Conservation (phyloP, 495 filamentous ascomycete species). For the Emericellopsis terricola region DNA sequence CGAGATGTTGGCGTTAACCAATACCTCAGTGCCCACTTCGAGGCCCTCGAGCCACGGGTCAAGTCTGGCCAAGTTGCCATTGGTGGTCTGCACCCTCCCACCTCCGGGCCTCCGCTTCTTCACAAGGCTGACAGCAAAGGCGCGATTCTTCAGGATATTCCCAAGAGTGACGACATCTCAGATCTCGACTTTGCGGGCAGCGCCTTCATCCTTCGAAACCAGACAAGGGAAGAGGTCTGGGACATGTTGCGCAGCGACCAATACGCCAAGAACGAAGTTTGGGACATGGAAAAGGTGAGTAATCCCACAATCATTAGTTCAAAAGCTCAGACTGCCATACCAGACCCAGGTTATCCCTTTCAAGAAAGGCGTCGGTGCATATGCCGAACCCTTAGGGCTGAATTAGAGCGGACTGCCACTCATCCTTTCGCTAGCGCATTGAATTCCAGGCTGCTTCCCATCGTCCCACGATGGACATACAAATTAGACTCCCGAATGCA, state of each 20-base stretch:
- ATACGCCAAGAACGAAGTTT: constrained; percentile 52
- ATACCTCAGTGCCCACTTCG: no score
- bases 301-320: neutral
- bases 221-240: constrained; percentile 49
- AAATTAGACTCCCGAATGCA: no score
- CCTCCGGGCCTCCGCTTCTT: no score
- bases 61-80: no score
- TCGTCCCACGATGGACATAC: no score
- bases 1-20: no score
- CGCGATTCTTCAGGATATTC: constrained; percentile 49
- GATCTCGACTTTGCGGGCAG: constrained; percentile 50
- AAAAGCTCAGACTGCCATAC: neutral
- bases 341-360: neutral
- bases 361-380: neutral
- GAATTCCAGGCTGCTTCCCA: no score
- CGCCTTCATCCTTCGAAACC: constrained; percentile 42
- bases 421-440: no score
- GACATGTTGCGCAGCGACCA: constrained; percentile 52
- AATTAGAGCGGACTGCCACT: no score
- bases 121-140: neutral
- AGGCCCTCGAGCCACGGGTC: no score
- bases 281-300: constrained; percentile 62
- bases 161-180: constrained; percentile 38
- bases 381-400: no score
- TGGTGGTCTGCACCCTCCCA: no score